Base-by-base conservation (phyloP, 2,329 filamentous ascomycete genomes). In the Monilinia fructicola region DNA sequence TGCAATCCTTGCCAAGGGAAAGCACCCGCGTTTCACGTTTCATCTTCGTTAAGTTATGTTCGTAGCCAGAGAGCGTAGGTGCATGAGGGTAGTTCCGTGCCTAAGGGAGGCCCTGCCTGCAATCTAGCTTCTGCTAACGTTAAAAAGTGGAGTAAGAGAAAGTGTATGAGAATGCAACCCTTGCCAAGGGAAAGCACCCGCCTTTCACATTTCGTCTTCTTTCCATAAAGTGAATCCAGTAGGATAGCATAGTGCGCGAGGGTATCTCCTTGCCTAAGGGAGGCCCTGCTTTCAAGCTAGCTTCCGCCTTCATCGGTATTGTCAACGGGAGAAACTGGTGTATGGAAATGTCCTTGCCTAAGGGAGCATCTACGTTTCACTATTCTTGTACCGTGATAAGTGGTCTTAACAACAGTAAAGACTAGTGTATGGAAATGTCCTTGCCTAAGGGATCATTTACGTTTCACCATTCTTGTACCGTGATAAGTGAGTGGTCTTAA, bases 381-480 rank as follows among this genome's bases (percentile, higher is more conserved):
- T n/a, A n/a, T n/a, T n/a, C n/a, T n/a, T n/a, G n/a, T n/a, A n/a
- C n/a, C n/a, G n/a, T n/a, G n/a, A n/a, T n/a, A n/a, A n/a, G n/a
- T n/a, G n/a, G n/a, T n/a, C 10, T 40, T 18, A 16, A 16, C 18
- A 44, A 18, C 14, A 12, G 42, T 12, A 44, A 16, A 44, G 18
- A 44, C 42, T 18, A 16, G 42, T 44, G 42, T 44, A 18, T 44
- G 42, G 42, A 44, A 18, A 18, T 44, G 42, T 18, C 55, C 55
- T 44, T 42, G 55, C 40, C 55, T 42, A 58, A 44, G 55, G 55
- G 40, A 44, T 23, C 26, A 44, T 44, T 16, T 44, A 44, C 55
- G 9, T 58, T 58, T 28, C 4, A 58, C 38, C 23, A 44, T 28
- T 44, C 54, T 14, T 58, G 23, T 26, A 2, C 10, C 23, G 26